A percentile compares a stretch with the other conserved stretches of the same genome.
phyloP scores from a whole-genome alignment of 23 red algal genomes.

The Agarophyton chilense region DNA sequence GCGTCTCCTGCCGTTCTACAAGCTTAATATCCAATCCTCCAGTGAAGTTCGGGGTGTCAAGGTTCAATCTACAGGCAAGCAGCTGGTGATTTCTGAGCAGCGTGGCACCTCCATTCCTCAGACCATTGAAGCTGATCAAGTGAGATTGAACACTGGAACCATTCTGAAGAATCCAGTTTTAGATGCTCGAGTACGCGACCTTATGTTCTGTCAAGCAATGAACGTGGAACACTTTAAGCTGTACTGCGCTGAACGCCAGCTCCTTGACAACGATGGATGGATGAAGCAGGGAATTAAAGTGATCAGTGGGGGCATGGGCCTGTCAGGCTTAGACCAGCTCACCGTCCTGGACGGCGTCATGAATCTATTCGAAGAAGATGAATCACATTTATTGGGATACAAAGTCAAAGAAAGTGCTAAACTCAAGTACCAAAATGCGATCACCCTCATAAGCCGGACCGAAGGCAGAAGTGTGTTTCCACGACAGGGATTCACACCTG shows the following conservation, averaged over 20 bases:
- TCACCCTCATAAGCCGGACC: constrained; percentile 13
- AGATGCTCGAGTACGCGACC: background rate
- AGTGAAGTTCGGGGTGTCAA: background rate
- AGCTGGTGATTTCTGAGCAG: no score
- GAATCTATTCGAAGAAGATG: constrained; percentile 38
- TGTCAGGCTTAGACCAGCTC: constrained; percentile 37
- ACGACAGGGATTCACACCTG: background rate
- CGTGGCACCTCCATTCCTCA: no score
- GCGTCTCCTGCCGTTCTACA: constrained; percentile 1
- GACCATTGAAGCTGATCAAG: background rate
- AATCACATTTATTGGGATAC: background rate
- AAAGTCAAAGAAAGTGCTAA: constrained; percentile 12
- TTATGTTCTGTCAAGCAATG: constrained; percentile 37
- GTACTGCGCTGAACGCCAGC: background rate
- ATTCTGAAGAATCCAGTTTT: background rate
- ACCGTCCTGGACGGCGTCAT: constrained; percentile 14
- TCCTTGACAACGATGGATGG: background rate
- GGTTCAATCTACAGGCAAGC: no score
- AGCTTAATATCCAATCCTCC: background rate
- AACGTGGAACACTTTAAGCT: background rate
- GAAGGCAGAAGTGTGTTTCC: background rate
- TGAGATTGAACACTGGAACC: constrained; percentile 36
- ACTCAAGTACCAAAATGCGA: background rate
- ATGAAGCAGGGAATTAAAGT: background rate
- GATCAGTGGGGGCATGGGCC: constrained; percentile 26